Base-by-base conservation (phyloP, 331 rosid species). In the Telfairia occidentalis region DNA sequence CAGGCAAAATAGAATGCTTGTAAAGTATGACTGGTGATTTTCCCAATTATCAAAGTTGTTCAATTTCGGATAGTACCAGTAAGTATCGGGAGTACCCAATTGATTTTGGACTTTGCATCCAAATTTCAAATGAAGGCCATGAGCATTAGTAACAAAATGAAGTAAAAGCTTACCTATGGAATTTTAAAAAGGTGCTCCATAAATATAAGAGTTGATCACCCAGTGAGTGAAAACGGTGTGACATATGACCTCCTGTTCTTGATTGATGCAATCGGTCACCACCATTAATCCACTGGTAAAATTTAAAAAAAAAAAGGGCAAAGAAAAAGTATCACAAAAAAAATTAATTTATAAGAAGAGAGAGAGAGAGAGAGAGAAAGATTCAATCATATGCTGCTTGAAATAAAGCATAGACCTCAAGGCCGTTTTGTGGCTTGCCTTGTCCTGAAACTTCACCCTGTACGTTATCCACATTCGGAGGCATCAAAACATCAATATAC, bases 151-250 rank as follows among this genome's bases (percentile, higher is more conserved):
- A 49, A 60, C 55, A 34, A 73, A 70, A 78, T 71, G 48, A 18
- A 73, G 79, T 24, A 81, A 66, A 77, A 40, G 49, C 79, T 65
- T 46, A 93, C 98, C 97, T 88, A 78, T 91, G 98, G 77, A 91
- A 88, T 71, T 84, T 85, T 35, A 89, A 72, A 86, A 91, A 91
- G 8, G 78, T 79, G 71, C 85, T 94, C 98, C 98, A 94, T 80
- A 91, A 85, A 85, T 85, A 86, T 66, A 69, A 66, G 28, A 90
- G 76, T 81, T 91, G 96, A 80, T 94, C 91, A 28, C 98, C 98
- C 78, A 91, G 58, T 38, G 81, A 77, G 81, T 82, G 79, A 48
- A 86, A 87, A 52, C 77, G 78, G 70, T 71, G 80, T 80, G 78
- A 28, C 21, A 89, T 59, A 61, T 87, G 88, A 78, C 73, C 82